A percentile compares a stretch with the other conserved stretches of the same genome.
Evolutionary conservation across 441 rosid species (phyloP).

Genomic region (Eutrema salsugineum): DNA sequence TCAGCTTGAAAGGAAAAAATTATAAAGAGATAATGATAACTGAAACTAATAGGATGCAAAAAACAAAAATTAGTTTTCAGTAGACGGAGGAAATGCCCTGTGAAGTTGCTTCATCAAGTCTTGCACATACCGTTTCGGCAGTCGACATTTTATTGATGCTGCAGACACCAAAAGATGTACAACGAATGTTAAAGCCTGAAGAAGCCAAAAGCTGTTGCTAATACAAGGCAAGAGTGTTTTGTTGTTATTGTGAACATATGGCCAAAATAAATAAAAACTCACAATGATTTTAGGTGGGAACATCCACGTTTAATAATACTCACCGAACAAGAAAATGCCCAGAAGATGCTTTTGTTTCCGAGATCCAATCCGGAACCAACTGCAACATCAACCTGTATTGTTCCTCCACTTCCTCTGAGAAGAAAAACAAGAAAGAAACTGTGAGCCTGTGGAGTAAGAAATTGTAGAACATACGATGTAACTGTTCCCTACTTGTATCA

Average conservation of each 20-base stretch:
- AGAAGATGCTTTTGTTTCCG: conserved; percentile 48
- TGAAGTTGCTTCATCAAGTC: conserved; percentile 46
- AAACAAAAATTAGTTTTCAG: neutral
- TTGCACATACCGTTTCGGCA: conserved; percentile 36
- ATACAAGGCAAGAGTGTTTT: neutral
- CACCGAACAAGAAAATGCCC: conserved; percentile 72
- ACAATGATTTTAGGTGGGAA: neutral
- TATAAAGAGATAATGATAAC: neutral
- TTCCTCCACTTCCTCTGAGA: conserved; percentile 80
- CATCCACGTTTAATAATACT: conserved; percentile 3
- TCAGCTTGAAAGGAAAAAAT: neutral
- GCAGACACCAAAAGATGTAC: conserved; percentile 22
- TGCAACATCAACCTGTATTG: conserved; percentile 60
- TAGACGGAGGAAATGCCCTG: conserved; percentile 1
- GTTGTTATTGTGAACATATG: neutral
- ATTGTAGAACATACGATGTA: neutral
- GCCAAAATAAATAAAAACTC: neutral
- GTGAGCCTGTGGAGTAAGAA: neutral
- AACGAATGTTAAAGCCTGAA: neutral
- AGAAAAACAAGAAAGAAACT: conserved; percentile 17
- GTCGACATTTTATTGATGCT: conserved; percentile 47
- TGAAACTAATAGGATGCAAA: neutral
- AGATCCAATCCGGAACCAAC: conserved; percentile 88
- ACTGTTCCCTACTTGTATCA: conserved; percentile 63
- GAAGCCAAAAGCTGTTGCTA: neutral